These are phyloP conservation scores for Leishmania braziliensis DNA, from an alignment of 208 protist species.

Conservation along the genomic window DNA sequence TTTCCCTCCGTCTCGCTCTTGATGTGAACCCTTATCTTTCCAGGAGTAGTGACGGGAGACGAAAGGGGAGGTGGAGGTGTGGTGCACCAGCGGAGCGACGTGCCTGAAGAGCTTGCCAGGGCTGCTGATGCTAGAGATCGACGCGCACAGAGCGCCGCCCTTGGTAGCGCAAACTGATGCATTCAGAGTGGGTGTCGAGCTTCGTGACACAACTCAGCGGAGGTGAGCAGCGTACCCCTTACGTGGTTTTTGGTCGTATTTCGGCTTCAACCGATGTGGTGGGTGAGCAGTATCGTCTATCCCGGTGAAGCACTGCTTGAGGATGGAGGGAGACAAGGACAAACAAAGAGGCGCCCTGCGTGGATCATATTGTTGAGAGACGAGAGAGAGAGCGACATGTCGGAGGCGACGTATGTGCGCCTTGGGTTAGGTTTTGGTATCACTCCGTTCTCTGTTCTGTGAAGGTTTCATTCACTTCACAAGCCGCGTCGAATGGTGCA, in stretches of 20 bases:
- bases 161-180: background rate
- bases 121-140: background rate
- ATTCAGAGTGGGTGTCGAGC: background rate
- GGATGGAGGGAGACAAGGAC: background rate
- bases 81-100: constrained; percentile 1
- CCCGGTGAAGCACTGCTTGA: background rate
- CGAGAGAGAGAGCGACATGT: background rate
- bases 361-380: background rate
- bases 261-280: background rate
- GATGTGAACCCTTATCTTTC: constrained; percentile 50
- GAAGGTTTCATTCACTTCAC: background rate
- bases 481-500: background rate
- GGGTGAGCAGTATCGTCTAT: background rate
- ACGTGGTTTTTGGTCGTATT: background rate
- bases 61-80: background rate
- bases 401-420: background rate
- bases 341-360: background rate
- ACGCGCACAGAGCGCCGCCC: background rate
- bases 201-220: background rate
- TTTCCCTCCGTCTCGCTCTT: constrained; percentile 30
- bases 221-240: background rate
- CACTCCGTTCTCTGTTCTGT: background rate
- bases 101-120: background rate
- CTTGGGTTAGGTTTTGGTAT: background rate
- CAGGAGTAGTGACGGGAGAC: constrained; percentile 12